Base-by-base conservation (phyloP, 257 asterid species). In the Solanum phureja region DNA sequence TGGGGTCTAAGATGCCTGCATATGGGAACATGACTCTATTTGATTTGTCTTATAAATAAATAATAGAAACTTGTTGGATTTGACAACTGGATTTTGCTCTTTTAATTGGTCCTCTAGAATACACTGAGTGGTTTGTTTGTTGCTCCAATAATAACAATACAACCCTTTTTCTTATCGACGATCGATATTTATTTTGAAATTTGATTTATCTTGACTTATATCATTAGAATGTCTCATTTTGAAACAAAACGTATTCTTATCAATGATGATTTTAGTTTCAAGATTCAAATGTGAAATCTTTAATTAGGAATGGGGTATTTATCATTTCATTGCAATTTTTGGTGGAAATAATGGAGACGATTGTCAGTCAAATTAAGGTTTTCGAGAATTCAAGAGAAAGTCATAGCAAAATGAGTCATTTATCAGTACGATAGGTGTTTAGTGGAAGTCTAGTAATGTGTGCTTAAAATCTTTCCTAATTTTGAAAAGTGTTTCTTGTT, bases 41-140 rank as follows among this genome's bases (percentile, higher is more conserved):
- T 90, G 91, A 90, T 92, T 88, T 84, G 90, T 87, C 86, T 85
- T 91, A 68, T 76, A 82, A 27, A 76, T 84, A 79, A 79, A 72
- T 46, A 46, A 16, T 81, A 29, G 37, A 88, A 92, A 86, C 72
- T 86, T 88, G 37, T 87, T 88, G 88, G 89, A 79, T 84, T 88
- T 88, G 89, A 90, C 95, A 94, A 90, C 96, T 93, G 94, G 93
- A 90, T 86, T 58, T 88, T 86, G 58, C 83, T 69, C 27, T 46
- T 44, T 13, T 81, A 16, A 46, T 81, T 81, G 85, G 66, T 29
- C 64, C 85, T 27, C 85, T 81, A 81, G 0, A 46, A 79, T 79
- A 5, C 85, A 79, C 38, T 79, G 35, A 44, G 19, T 19, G 85
- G 3, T 29, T 29, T 69, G 76, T 69, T 69, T 34, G 38, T 2